Evolutionary conservation across 2,329 filamentous ascomycete species (phyloP).

Genomic region (Paecilomyces dactylethromorphus): DNA sequence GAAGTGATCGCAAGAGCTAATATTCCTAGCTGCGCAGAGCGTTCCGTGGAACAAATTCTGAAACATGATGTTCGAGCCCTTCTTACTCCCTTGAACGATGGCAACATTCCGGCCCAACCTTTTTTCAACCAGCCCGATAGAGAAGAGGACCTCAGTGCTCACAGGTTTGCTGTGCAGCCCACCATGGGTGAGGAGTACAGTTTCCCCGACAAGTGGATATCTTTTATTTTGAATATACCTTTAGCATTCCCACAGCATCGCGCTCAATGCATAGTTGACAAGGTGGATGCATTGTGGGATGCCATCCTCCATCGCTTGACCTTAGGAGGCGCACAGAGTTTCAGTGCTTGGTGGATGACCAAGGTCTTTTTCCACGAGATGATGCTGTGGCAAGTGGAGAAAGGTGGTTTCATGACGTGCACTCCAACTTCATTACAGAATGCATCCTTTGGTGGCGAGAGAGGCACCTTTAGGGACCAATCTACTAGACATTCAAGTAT

Average conservation of each 20-base stretch:
- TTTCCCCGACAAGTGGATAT: constrained; percentile 45
- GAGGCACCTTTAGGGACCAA: constrained; percentile 13
- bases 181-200: constrained; percentile 33
- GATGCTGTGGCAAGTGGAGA: constrained; percentile 80
- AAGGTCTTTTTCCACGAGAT: constrained; percentile 96
- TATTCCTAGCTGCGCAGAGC: constrained; percentile 32
- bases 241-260: constrained; percentile 34
- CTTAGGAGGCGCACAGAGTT: constrained; percentile 38
- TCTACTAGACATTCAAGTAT: constrained; percentile 15
- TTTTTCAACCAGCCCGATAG: constrained; percentile 29
- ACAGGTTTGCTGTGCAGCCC: constrained; percentile 29
- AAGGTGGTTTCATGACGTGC: constrained; percentile 75
- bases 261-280: constrained; percentile 39
- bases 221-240: constrained; percentile 36
- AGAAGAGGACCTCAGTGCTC: constrained; percentile 22
- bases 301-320: constrained; percentile 38
- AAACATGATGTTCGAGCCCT: constrained; percentile 39
- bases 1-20: constrained; percentile 36
- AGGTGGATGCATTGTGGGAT: constrained; percentile 38
- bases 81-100: constrained; percentile 32
- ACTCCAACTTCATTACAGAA: constrained; percentile 29
- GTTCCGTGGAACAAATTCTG: constrained; percentile 30
- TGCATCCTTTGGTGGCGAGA: constrained; percentile 16
- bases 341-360: constrained; percentile 58
- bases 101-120: constrained; percentile 20